These are phyloP conservation scores for Tricholoma bakamatsutake DNA, from an alignment of 768 basidiomycete genomes.

Conservation along the genomic window DNA sequence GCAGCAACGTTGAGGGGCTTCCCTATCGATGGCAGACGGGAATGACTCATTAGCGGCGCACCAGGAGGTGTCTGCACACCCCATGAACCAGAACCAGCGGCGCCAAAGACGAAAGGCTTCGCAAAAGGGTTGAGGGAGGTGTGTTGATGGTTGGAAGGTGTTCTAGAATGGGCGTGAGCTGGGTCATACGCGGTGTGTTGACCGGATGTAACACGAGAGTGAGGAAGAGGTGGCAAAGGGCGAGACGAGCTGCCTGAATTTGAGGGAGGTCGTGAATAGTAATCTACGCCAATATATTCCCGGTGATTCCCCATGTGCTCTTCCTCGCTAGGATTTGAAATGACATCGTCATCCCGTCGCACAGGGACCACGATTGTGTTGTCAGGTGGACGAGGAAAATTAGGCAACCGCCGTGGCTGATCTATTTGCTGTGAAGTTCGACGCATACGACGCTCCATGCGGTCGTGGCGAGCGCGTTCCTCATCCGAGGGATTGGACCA, in stretches of 20 bases:
- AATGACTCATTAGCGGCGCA: conserved; percentile 30
- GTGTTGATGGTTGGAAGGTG: conserved; percentile 18
- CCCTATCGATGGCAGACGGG: conserved; percentile 45
- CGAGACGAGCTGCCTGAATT: conserved; percentile 37
- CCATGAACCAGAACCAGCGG: conserved; percentile 25
- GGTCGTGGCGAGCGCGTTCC: conserved; percentile 68
- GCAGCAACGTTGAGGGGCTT: conserved; percentile 77
- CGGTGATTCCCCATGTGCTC: conserved; percentile 30
- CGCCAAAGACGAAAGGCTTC: conserved; percentile 79
- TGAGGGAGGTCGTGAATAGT: conserved; percentile 41
- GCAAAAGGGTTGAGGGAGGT: conserved; percentile 71
- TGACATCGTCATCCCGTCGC: conserved; percentile 52
- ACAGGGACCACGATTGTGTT: conserved; percentile 37
- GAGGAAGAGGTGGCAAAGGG: conserved; percentile 55
- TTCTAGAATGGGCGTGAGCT: conserved; percentile 59
- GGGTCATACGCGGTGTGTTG: conserved; percentile 59
- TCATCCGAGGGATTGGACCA: conserved; percentile 92
- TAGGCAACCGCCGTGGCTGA: conserved; percentile 66
- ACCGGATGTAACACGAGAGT: conserved; percentile 59
- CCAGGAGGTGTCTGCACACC: conserved; percentile 26
- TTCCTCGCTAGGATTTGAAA: conserved; percentile 87
- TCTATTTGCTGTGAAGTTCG: conserved; percentile 45
- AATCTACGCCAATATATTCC: conserved; percentile 43
- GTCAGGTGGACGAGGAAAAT: conserved; percentile 74
- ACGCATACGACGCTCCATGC: conserved; percentile 57